Evolutionary conservation across 129 eudicot species (phyloP).

Genomic region (Flaveria bidentis): DNA sequence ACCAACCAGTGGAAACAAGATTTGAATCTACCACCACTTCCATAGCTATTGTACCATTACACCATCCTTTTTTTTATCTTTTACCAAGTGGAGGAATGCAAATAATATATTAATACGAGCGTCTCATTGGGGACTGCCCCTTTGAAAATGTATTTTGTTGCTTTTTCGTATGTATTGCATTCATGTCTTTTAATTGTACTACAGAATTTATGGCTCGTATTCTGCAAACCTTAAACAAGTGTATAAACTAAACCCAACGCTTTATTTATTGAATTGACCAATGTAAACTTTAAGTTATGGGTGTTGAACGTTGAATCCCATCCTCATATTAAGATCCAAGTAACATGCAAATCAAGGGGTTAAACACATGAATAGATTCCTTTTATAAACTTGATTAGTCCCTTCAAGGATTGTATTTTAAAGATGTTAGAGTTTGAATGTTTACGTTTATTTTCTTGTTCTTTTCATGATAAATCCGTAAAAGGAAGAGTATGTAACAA

Average conservation of each 20-base stretch:
- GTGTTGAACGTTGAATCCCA: constrained; percentile 27
- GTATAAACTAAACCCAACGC: background rate
- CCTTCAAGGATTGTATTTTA: background rate
- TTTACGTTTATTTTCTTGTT: background rate
- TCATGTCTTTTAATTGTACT: constrained; percentile 16
- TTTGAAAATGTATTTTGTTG: background rate
- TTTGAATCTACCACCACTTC: no score
- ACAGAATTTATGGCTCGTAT: constrained; percentile 17
- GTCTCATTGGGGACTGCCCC: constrained; percentile 19
- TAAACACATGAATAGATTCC: constrained; percentile 34
- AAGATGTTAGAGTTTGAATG: background rate
- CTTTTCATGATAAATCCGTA: background rate
- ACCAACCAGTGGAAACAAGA: no score
- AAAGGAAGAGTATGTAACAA: background rate
- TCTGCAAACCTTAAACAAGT: background rate
- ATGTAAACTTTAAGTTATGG: constrained; percentile 20
- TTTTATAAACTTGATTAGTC: background rate
- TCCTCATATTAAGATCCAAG: constrained; percentile 28
- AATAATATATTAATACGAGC: background rate
- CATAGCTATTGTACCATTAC: no score
- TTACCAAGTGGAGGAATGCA: constrained; percentile 16
- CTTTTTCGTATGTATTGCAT: constrained; percentile 11
- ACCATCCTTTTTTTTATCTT: background rate
- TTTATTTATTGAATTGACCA: constrained; percentile 13
- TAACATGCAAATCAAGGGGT: constrained; percentile 31